Percentiles rank a stretch among this genome's conserved stretches.
phyloP scores from a whole-genome alignment of 2,329 filamentous ascomycete genomes.

The Fusarium sp. region DNA sequence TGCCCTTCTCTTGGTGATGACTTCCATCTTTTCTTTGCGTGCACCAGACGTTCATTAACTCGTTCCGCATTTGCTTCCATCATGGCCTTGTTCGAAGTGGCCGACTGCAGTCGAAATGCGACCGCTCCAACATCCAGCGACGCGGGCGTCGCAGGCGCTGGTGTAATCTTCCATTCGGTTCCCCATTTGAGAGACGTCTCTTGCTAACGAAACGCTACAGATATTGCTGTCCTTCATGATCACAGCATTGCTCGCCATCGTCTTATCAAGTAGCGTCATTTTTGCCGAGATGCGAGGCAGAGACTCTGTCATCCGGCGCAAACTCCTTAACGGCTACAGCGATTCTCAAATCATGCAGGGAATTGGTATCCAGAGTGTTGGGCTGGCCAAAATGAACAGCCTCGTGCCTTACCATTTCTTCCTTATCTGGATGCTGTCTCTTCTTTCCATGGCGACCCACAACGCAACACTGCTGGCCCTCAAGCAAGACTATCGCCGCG shows the following conservation, averaged over 20 bases:
- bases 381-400: slow-evolving; percentile 68
- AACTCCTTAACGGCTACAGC: slow-evolving; percentile 73
- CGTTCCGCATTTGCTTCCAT: slow-evolving; percentile 51
- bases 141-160: slow-evolving; percentile 67
- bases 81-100: slow-evolving; percentile 69
- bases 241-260: slow-evolving; percentile 69
- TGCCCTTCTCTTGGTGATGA: slow-evolving; percentile 25
- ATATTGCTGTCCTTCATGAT: slow-evolving; percentile 74
- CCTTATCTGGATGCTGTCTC: slow-evolving; percentile 76
- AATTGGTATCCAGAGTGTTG: slow-evolving; percentile 76
- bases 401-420: slow-evolving; percentile 79
- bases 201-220: slow-evolving; percentile 33
- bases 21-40: slow-evolving; percentile 13
- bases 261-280: slow-evolving; percentile 68
- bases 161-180: slow-evolving; percentile 58
- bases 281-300: slow-evolving; percentile 64
- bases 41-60: slow-evolving; percentile 17
- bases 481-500: slow-evolving; percentile 74
- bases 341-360: slow-evolving; percentile 78
- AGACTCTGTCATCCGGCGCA: slow-evolving; percentile 68
- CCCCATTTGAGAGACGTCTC: slow-evolving; percentile 24
- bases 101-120: slow-evolving; percentile 71
- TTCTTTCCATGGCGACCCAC: slow-evolving; percentile 75
- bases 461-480: slow-evolving; percentile 74
- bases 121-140: slow-evolving; percentile 60